Conservation (phyloP, 140 eudicot species). For the Cichorium intybus region DNA sequence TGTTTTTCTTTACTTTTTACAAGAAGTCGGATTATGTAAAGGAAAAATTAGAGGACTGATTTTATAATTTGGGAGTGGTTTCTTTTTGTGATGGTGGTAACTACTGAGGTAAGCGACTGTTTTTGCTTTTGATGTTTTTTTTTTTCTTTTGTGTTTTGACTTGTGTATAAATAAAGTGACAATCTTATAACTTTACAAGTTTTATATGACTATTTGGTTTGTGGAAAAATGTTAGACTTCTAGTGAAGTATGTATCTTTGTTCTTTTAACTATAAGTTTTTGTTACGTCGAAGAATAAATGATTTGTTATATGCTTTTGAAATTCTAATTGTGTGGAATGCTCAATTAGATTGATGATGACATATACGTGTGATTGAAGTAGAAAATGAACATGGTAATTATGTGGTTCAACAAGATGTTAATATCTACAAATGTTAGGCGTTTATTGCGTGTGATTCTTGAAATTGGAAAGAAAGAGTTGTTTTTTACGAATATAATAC, state of each 20-base stretch:
- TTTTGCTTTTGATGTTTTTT: constrained; percentile 10
- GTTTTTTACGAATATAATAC: too few species aligned
- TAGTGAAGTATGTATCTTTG: constrained; percentile 2
- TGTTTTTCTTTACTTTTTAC: constrained; percentile 8
- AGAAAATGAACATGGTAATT: background rate
- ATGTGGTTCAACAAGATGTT: background rate
- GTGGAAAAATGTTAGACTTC: constrained; percentile 14
- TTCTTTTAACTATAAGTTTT: background rate
- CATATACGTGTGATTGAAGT: too few species aligned
- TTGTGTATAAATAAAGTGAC: constrained; percentile 20
- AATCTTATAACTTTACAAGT: constrained; percentile 10
- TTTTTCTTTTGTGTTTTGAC: constrained; percentile 13
- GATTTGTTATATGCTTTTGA: background rate
- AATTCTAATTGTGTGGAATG: background rate
- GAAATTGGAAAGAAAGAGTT: too few species aligned
- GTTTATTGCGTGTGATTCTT: background rate
- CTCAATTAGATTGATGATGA: too few species aligned
- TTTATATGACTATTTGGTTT: constrained; percentile 10
- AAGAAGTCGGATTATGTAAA: constrained; percentile 23
- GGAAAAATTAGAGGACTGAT: too few species aligned
- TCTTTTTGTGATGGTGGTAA: constrained; percentile 23
- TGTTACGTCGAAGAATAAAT: too few species aligned
- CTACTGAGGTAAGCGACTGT: constrained; percentile 19
- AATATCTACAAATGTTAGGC: background rate
- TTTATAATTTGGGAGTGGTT: constrained; percentile 13